Evolutionary conservation across 768 basidiomycete species (phyloP).

Genomic region (Pleurotus platypus): DNA sequence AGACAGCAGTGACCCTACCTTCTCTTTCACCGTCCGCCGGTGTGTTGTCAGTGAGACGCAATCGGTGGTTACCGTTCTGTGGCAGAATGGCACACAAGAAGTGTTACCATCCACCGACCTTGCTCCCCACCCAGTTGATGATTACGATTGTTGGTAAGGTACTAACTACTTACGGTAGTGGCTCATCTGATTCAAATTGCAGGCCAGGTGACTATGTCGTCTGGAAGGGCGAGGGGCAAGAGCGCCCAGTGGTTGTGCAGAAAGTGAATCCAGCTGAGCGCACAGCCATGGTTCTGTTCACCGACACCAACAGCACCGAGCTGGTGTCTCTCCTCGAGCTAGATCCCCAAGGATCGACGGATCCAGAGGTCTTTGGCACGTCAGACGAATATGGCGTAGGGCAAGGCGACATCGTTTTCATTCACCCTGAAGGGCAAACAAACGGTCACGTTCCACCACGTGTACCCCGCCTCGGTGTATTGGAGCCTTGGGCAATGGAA

Average conservation of each 20-base stretch:
- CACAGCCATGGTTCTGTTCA: constrained; percentile 62
- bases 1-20: constrained; percentile 38
- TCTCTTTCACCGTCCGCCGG: constrained; percentile 48
- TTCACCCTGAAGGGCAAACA: constrained; percentile 64
- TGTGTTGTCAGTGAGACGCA: constrained; percentile 67
- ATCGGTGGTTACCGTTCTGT: constrained; percentile 70
- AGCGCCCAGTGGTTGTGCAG: constrained; percentile 72
- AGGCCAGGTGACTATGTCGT: constrained; percentile 93
- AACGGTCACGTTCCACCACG: constrained; percentile 69
- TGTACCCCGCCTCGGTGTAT: constrained; percentile 82
- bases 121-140: constrained; percentile 83
- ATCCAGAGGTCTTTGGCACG: constrained; percentile 35
- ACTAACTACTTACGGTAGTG: too few relatives aligned
- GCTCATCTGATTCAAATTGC: not conserved
- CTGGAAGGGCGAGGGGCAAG: constrained; percentile 73
- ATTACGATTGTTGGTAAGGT: constrained; percentile 84
- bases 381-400: constrained; percentile 74
- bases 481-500: constrained; percentile 78
- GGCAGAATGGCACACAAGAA: constrained; percentile 84
- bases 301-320: constrained; percentile 52
- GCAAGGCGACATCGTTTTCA: constrained; percentile 81
- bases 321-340: constrained; percentile 83
- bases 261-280: constrained; percentile 69
- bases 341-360: constrained; percentile 75
- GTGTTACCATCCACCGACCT: constrained; percentile 57